Percentiles rank a stretch among this genome's conserved stretches.
phyloP scores from a whole-genome alignment of 75 land plant species.

The Pinus taeda region DNA sequence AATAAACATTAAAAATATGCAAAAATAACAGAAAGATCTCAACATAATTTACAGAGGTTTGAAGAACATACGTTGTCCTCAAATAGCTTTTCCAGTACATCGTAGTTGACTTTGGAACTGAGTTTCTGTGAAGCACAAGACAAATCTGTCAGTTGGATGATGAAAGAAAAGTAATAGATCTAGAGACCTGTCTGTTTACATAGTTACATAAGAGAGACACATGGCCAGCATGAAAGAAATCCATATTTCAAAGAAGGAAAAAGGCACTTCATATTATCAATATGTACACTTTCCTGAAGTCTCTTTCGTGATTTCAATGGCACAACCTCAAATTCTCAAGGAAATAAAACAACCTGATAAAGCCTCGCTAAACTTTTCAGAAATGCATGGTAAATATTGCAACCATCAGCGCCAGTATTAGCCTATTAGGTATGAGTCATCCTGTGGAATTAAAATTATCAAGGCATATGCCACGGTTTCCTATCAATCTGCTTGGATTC shows the following conservation, averaged over 20 bases:
- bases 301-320: background rate
- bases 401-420: background rate
- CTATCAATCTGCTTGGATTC: conserved; percentile 1
- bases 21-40: background rate
- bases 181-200: background rate
- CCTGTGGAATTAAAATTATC: background rate
- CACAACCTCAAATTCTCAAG: background rate
- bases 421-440: background rate
- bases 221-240: background rate
- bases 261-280: background rate
- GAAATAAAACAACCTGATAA: background rate
- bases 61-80: conserved; percentile 40
- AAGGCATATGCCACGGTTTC: background rate
- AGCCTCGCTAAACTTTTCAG: background rate
- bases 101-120: conserved; percentile 68
- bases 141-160: background rate
- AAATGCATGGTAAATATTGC: background rate
- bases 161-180: conserved; percentile 3
- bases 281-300: background rate
- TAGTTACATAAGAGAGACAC: background rate
- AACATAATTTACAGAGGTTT: background rate
- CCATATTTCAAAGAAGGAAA: background rate
- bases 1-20: background rate
- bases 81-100: conserved; percentile 62
- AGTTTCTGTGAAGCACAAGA: conserved; percentile 38